Percentiles rank a stretch among this genome's conserved stretches.
Conservation (phyloP, 164 flowering plant genomes). For the Tetrastigma voinierianum region DNA sequence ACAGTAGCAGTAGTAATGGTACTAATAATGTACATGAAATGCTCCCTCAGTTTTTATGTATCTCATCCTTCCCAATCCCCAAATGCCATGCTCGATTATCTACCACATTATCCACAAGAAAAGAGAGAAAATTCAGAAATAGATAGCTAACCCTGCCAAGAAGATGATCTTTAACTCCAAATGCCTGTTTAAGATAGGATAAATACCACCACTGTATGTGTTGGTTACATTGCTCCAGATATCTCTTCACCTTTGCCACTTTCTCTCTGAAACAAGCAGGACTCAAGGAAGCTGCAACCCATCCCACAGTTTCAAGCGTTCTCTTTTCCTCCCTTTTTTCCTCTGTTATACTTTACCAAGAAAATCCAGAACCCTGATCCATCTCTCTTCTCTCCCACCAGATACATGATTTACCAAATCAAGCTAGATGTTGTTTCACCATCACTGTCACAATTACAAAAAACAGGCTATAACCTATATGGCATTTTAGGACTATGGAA, state of each 20-base stretch:
- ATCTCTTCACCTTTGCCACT: constrained; percentile 64
- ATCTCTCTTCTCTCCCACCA: too few relatives aligned
- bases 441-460: too few relatives aligned
- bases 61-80: background rate
- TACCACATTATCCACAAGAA: background rate
- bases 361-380: too few relatives aligned
- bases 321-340: too few relatives aligned
- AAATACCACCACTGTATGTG: background rate
- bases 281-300: background rate
- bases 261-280: constrained; percentile 54
- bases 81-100: background rate
- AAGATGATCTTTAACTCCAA: constrained; percentile 4
- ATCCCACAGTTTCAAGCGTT: background rate
- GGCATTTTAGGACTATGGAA: too few relatives aligned
- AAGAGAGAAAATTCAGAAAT: background rate
- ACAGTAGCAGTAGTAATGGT: background rate
- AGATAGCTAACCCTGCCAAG: constrained; percentile 5
- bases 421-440: too few relatives aligned
- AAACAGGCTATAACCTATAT: too few relatives aligned
- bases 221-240: background rate
- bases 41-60: constrained; percentile 2
- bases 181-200: background rate
- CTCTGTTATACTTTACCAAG: too few relatives aligned
- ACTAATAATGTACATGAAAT: constrained; percentile 18
- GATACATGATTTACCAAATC: too few relatives aligned